phyloP scores from a whole-genome alignment of 2,329 filamentous ascomycete genomes.

The Nemania sp. region DNA sequence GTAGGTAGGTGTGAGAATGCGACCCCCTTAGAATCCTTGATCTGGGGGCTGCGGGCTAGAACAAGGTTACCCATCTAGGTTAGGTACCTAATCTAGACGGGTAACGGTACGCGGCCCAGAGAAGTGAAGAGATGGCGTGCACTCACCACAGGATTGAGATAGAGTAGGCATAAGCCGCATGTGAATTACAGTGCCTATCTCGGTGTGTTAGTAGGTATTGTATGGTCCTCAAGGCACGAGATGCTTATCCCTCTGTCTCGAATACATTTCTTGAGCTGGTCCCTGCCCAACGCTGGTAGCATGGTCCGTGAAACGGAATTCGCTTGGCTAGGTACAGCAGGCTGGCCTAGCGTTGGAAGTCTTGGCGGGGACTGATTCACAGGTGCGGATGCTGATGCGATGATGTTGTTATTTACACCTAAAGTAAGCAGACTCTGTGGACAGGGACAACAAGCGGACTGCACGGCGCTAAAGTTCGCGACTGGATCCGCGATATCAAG shows the following conservation, averaged over 20 bases:
- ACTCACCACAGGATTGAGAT: too few species aligned
- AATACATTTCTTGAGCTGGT: too few species aligned
- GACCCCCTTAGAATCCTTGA: slow-evolving; percentile 6
- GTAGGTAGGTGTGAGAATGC: slow-evolving; percentile 11
- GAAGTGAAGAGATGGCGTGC: background rate
- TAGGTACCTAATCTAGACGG: background rate
- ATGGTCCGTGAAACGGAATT: background rate
- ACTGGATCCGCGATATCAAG: too few species aligned
- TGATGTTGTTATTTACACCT: too few species aligned
- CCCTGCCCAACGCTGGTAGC: too few species aligned
- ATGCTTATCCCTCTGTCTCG: too few species aligned
- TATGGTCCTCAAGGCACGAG: background rate
- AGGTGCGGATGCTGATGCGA: too few species aligned
- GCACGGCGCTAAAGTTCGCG: background rate
- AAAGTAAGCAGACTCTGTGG: too few species aligned
- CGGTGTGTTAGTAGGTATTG: background rate
- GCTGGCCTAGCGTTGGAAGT: too few species aligned
- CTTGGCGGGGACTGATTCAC: slow-evolving; percentile 18
- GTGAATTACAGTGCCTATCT: background rate
- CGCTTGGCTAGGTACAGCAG: slow-evolving; percentile 6
- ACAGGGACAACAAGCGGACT: background rate
- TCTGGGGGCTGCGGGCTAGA: background rate
- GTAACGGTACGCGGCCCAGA: background rate
- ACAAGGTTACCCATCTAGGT: background rate
- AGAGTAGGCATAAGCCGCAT: background rate